Conservation (phyloP, 1,139 yeast genomes). For the Protomyces inundatus region DNA sequence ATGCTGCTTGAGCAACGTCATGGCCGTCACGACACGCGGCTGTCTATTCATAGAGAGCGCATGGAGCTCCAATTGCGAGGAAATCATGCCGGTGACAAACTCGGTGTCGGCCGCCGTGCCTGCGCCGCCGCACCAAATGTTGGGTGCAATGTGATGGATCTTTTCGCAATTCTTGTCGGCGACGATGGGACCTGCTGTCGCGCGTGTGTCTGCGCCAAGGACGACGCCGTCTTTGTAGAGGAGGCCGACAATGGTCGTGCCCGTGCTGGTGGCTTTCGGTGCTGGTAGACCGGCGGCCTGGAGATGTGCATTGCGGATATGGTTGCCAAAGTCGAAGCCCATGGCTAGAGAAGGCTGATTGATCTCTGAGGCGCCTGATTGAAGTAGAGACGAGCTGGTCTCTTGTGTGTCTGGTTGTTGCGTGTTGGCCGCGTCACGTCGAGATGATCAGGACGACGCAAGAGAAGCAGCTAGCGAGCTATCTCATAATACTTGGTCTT, state of each 20-base stretch:
- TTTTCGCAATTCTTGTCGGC: constrained; percentile 98
- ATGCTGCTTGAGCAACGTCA: constrained; percentile 91
- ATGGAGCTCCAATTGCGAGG: constrained; percentile 86
- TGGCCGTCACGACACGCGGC: constrained; percentile 89
- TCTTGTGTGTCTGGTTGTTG: not conserved
- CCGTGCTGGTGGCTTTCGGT: constrained; percentile 92
- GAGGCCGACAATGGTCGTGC: constrained; percentile 97
- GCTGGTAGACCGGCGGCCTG: constrained; percentile 52
- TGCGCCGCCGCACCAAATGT: constrained; percentile 88
- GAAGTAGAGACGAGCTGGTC: not conserved
- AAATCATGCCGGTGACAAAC: constrained; percentile 87
- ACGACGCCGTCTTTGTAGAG: constrained; percentile 68
- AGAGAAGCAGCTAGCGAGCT: not conserved
- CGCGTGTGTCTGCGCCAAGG: constrained; percentile 98
- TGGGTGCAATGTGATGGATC: constrained; percentile 83
- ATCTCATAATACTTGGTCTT: not conserved
- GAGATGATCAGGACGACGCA: not conserved
- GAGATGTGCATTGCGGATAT: constrained; percentile 19
- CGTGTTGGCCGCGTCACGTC: not conserved
- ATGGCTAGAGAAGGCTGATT: not conserved
- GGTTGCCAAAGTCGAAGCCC: constrained; percentile 29
- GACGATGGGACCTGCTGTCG: constrained; percentile 90
- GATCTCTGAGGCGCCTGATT: too few relatives aligned
- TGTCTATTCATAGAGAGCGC: constrained; percentile 72
- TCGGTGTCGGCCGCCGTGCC: constrained; percentile 99